A percentile compares a stretch with the other conserved stretches of the same genome.
Conservation (phyloP, 805 yeast genomes). For the Priceomyces castillae region DNA sequence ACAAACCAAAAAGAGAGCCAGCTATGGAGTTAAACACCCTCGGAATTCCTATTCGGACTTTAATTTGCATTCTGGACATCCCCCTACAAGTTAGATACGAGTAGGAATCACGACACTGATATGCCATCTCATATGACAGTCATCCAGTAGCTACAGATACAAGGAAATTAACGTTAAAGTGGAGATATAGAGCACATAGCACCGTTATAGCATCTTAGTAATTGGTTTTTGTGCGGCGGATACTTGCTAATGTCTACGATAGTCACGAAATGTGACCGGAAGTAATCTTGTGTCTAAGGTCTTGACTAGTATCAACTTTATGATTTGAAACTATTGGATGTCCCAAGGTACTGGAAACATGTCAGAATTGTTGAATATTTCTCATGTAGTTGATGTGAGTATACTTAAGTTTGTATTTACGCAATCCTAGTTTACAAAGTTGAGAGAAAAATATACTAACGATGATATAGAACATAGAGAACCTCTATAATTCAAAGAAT, state of each 20-base stretch:
- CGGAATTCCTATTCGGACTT: no score
- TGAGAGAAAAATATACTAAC: slow-evolving; percentile 8
- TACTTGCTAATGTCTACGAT: neutral
- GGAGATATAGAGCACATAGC: no score
- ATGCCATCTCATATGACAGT: no score
- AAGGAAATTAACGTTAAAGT: no score
- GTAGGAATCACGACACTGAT: no score
- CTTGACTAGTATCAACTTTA: neutral
- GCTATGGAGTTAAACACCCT: neutral
- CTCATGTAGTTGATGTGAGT: slow-evolving; percentile 5
- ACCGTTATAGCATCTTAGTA: neutral
- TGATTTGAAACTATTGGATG: neutral
- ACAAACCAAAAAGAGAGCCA: neutral
- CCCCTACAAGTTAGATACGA: no score
- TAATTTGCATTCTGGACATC: no score
- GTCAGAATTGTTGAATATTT: slow-evolving; percentile 1
- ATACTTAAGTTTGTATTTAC: no score
- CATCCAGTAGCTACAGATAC: no score
- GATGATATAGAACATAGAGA: slow-evolving; percentile 33
- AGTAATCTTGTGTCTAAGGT: neutral
- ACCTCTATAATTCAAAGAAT: slow-evolving; percentile 41
- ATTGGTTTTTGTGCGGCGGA: neutral
- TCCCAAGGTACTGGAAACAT: neutral
- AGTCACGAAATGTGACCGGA: neutral
- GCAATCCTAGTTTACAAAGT: no score